Percentiles rank a stretch among this genome's conserved stretches.
phyloP scores from a whole-genome alignment of 352 stramenopile species.

The Phytophthora pseudosyringae region DNA sequence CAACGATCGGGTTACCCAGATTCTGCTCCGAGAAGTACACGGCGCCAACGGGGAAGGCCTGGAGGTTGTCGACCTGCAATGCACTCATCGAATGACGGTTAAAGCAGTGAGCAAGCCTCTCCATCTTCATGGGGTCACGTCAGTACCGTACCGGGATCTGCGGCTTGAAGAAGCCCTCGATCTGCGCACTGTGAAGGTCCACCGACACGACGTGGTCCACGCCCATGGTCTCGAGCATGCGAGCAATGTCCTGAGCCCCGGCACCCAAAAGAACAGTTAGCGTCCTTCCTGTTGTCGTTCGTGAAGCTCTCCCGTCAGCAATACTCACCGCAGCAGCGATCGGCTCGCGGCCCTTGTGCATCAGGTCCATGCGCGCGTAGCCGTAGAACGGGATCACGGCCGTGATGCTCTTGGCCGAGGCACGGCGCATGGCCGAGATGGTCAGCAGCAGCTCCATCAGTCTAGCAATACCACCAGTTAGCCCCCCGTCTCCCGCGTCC shows the following conservation, averaged over 20 bases:
- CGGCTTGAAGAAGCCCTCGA: slow-evolving; percentile 90
- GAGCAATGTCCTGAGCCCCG: slow-evolving; percentile 68
- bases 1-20: slow-evolving; percentile 71
- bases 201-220: slow-evolving; percentile 90
- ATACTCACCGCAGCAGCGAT: slow-evolving; percentile 71
- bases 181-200: slow-evolving; percentile 89
- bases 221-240: slow-evolving; percentile 91
- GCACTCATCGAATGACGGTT: background rate
- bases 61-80: slow-evolving; percentile 78
- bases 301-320: background rate
- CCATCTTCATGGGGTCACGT: background rate
- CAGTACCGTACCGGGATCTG: slow-evolving; percentile 68
- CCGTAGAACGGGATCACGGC: slow-evolving; percentile 90
- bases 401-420: slow-evolving; percentile 88
- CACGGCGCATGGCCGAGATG: slow-evolving; percentile 83
- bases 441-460: slow-evolving; percentile 88
- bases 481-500: background rate
- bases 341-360: slow-evolving; percentile 85
- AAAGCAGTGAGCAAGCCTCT: slow-evolving; percentile 3
- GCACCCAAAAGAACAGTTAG: slow-evolving; percentile 12
- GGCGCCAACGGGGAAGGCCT: slow-evolving; percentile 84
- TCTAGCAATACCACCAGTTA: slow-evolving; percentile 32
- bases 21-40: slow-evolving; percentile 89
- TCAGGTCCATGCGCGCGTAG: slow-evolving; percentile 86
- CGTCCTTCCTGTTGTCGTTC: background rate